Percentiles rank a stretch among this genome's conserved stretches.
These are phyloP conservation scores for Monosporozyma yasuniensis DNA, from an alignment of 805 yeast species.

Conservation along the genomic window DNA sequence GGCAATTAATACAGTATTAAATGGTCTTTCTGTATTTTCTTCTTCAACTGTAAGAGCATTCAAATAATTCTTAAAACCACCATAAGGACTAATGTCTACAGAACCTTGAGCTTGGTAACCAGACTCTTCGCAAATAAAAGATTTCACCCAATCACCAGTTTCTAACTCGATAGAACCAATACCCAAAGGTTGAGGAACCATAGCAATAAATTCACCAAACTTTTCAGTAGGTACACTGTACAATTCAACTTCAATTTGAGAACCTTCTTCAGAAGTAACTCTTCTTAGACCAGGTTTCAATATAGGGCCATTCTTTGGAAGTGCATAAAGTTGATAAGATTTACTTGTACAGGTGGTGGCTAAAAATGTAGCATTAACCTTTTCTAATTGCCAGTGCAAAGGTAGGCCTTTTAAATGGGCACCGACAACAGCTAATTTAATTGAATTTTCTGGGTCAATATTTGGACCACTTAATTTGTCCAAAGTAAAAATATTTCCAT, in stretches of 20 bases:
- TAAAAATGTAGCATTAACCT: conserved; percentile 67
- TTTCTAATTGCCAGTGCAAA: conserved; percentile 86
- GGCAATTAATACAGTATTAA: conserved; percentile 81
- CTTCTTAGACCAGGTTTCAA: conserved; percentile 86
- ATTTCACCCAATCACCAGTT: conserved; percentile 77
- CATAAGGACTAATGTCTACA: conserved; percentile 71
- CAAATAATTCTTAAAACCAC: conserved; percentile 75
- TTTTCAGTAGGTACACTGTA: conserved; percentile 70
- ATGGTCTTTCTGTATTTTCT: conserved; percentile 44
- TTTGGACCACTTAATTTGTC: conserved; percentile 19
- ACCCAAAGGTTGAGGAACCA: conserved; percentile 93
- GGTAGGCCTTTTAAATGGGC: conserved; percentile 88
- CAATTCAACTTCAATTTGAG: conserved; percentile 64
- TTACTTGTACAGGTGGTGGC: conserved; percentile 60
- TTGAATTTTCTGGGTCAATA: conserved; percentile 31
- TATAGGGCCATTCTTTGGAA: conserved; percentile 73
- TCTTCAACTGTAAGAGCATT: conserved; percentile 13
- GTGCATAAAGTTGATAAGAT: conserved; percentile 68
- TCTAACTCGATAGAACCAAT: conserved; percentile 85
- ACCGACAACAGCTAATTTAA: conserved; percentile 88
- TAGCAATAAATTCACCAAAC: conserved; percentile 75
- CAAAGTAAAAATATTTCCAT: conserved; percentile 5
- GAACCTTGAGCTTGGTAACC: conserved; percentile 72
- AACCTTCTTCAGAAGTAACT: conserved; percentile 42
- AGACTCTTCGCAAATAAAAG: conserved; percentile 87